phyloP scores from a whole-genome alignment of 2,329 filamentous ascomycete species.

The Myriosclerotinia curreyana region DNA sequence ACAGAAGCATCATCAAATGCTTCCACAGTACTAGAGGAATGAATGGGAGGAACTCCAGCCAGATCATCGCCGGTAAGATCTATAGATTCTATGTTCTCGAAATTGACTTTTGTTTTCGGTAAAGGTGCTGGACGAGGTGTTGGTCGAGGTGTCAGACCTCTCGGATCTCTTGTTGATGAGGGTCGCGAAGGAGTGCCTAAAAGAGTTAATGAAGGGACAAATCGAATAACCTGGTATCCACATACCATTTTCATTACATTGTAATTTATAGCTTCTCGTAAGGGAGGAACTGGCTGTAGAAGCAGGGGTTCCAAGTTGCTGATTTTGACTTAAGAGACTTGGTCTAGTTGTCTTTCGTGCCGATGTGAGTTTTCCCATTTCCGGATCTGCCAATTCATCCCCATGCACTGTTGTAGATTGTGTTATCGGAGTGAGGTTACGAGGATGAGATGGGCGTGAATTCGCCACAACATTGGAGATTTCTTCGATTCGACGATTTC shows the following conservation, averaged over 20 bases:
- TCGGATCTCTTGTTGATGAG: constrained; percentile 22
- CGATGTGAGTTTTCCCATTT: constrained; percentile 38
- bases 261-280: constrained; percentile 28
- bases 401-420: constrained; percentile 22
- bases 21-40: constrained; percentile 33
- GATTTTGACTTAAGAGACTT: constrained; percentile 34
- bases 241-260: constrained; percentile 31
- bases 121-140: constrained; percentile 39
- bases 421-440: constrained; percentile 26
- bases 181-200: constrained; percentile 32
- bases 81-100: constrained; percentile 34
- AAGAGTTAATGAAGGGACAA: constrained; percentile 6
- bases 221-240: constrained; percentile 19
- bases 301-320: constrained; percentile 38
- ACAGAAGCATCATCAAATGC: constrained; percentile 27
- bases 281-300: constrained; percentile 33
- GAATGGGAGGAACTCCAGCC: constrained; percentile 13
- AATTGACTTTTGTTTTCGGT: constrained; percentile 31
- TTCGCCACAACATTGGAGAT: constrained; percentile 31
- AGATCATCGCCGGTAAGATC: constrained; percentile 37
- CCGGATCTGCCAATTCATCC: constrained; percentile 24
- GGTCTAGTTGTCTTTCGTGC: constrained; percentile 32
- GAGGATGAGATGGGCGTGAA: constrained; percentile 29
- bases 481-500: constrained; percentile 24
- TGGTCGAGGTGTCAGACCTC: constrained; percentile 27